Evolutionary conservation across 495 filamentous ascomycete genomes (phyloP).

Genomic region (Aspergillus diversus): DNA sequence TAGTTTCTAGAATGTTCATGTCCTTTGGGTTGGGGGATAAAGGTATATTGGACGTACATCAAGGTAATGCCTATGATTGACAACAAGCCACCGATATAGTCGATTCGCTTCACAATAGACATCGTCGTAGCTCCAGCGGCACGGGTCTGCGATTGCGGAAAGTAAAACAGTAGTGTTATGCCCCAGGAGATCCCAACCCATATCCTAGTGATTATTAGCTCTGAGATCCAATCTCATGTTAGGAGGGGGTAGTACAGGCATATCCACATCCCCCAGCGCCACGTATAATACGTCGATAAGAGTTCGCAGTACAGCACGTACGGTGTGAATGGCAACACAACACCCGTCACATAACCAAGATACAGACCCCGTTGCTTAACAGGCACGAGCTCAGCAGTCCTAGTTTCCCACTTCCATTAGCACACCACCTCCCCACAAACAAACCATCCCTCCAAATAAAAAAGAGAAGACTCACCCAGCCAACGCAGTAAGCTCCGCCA

Average conservation of each 20-base stretch:
- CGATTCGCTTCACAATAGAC: neutral
- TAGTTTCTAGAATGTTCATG: neutral
- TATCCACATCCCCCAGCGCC: constrained; percentile 3
- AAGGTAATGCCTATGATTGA: neutral
- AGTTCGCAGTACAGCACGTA: neutral
- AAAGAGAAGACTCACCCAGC: neutral
- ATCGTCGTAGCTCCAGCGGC: neutral
- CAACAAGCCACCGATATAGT: neutral
- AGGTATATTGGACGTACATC: neutral
- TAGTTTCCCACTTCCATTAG: neutral
- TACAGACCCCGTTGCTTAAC: neutral
- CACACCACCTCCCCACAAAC: neutral
- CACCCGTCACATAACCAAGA: neutral
- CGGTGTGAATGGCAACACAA: neutral
- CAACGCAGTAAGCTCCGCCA: neutral
- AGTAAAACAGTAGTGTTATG: neutral
- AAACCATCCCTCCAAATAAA: neutral
- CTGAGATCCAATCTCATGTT: neutral
- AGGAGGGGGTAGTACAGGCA: neutral
- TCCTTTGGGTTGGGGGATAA: no score
- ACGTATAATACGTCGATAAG: neutral
- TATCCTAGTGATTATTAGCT: neutral
- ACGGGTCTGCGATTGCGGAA: neutral
- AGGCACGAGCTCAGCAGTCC: neutral
- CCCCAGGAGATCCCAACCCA: neutral